Evolutionary conservation across 495 filamentous ascomycete species (phyloP), one percentile per base, ranked within the genome.

Genomic region (Polyplosphaeria fusca): DNA sequence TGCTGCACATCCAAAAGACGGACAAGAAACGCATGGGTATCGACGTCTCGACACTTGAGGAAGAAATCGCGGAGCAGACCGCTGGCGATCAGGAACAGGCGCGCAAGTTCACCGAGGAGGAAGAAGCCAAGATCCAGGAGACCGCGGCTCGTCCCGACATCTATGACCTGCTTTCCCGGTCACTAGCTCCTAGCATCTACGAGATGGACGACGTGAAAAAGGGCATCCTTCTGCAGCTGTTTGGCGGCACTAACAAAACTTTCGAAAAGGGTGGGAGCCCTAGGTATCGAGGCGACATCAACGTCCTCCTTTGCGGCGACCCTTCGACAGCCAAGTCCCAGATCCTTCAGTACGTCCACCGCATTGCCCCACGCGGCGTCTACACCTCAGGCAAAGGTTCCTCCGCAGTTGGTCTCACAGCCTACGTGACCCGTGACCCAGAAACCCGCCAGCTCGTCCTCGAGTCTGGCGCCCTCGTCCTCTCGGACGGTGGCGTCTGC

Each of bases 151-250:
- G 93, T 45, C 78, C 86, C 5, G 94, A 99, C 69, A 82, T 97
- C 39, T 99, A 99, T 68, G 89, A 99, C 40, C 82, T 99, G 28
- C 82, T 99, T 3, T 80, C 94, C 18, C 84, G 93, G 13, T 97
- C 93, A 0, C 74, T 99, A 20, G 94, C 94, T 1, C 93, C 93
- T 18, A 95, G 89, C 55, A 82, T 99, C 61, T 97, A 94, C 74
- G 93, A 99, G 69, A 89, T 93, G 87, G 94, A 97, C 55, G 93
- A 99, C 68, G 89, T 97, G 30, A 97, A 97, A 80, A 98, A 98
- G 70, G 93, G 93, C 24, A 95, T 98, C 52, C 76, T 98, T 11
- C 83, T 98, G 2, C 93, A 98, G 65, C 78, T 98, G 42, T 98
- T 98, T 67, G 94, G 93, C 14, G 93, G 93, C 23, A 96, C 93